Percentiles rank a stretch among this genome's conserved stretches.
These are phyloP conservation scores for Rhododendron vialii DNA, from an alignment of 148 eudicot genomes.

Conservation along the genomic window DNA sequence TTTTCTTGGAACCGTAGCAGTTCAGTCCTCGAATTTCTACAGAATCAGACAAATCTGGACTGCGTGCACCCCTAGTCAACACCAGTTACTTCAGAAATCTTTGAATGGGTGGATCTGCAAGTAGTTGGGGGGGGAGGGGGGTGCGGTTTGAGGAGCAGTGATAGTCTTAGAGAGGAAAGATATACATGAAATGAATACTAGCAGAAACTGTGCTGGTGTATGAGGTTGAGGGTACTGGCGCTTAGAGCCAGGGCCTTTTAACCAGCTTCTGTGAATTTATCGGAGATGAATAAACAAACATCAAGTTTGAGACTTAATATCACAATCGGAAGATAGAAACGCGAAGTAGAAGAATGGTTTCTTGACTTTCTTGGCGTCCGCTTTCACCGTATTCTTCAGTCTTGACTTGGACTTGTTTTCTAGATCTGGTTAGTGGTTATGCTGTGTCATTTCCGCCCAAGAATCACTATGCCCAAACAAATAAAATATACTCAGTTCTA, in stretches of 20 bases:
- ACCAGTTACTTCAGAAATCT: no score
- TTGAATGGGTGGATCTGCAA: no score
- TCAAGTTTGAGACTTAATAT: background rate
- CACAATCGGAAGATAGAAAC: background rate
- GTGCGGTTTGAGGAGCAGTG: no score
- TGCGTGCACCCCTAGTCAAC: no score
- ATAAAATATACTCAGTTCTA: background rate
- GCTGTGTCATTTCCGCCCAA: background rate
- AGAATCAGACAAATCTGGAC: no score
- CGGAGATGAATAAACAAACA: background rate
- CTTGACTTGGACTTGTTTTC: background rate
- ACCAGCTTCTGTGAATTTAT: background rate
- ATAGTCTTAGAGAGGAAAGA: background rate
- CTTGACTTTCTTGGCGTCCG: background rate
- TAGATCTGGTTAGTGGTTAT: background rate
- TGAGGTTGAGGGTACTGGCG: background rate
- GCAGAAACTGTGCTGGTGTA: background rate
- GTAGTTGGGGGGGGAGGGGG: no score
- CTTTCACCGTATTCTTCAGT: background rate
- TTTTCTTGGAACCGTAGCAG: no score
- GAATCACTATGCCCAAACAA: background rate
- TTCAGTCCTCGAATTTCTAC: no score
- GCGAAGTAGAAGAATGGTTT: background rate
- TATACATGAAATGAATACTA: background rate
- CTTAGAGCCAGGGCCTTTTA: background rate